These are phyloP conservation scores for Oropetium thomaeum DNA, from an alignment of 176 grass and related monocot species.

Conservation along the genomic window DNA sequence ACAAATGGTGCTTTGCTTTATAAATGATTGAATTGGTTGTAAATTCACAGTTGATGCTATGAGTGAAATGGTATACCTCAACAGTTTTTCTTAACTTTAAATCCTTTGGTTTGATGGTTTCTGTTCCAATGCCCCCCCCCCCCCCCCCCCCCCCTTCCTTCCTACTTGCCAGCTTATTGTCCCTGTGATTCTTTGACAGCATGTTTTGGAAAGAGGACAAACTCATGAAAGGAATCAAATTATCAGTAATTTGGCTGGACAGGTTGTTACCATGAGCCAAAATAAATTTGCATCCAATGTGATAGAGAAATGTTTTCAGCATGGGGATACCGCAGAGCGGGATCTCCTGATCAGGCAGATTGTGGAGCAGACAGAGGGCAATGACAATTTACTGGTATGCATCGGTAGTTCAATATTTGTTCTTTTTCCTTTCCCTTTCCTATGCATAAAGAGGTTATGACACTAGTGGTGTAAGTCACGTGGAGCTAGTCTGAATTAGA, in stretches of 20 bases:
- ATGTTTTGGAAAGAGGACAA: conserved; percentile 87
- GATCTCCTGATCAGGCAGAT: conserved; percentile 77
- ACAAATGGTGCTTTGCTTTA: neutral
- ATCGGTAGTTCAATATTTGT: neutral
- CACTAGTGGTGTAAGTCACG: neutral
- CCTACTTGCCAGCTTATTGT: conserved; percentile 12
- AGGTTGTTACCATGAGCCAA: conserved; percentile 93
- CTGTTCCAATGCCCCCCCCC: neutral
- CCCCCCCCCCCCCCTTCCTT: neutral
- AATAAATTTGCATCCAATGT: conserved; percentile 97
- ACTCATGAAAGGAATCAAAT: conserved; percentile 69
- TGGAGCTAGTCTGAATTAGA: neutral
- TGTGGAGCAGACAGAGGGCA: conserved; percentile 83
- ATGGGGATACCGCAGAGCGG: conserved; percentile 61
- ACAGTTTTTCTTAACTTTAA: neutral
- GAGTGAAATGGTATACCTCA: neutral
- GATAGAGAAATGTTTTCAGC: conserved; percentile 89
- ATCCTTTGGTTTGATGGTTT: neutral
- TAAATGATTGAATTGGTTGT: neutral
- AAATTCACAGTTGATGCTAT: conserved; percentile 1
- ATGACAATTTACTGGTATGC: conserved; percentile 81
- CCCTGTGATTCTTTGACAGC: conserved; percentile 43
- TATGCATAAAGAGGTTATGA: neutral
- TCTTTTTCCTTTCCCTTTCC: neutral
- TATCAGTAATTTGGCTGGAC: conserved; percentile 76